Evolutionary conservation across 805 yeast species (phyloP).

Genomic region (Candida wancherniae): DNA sequence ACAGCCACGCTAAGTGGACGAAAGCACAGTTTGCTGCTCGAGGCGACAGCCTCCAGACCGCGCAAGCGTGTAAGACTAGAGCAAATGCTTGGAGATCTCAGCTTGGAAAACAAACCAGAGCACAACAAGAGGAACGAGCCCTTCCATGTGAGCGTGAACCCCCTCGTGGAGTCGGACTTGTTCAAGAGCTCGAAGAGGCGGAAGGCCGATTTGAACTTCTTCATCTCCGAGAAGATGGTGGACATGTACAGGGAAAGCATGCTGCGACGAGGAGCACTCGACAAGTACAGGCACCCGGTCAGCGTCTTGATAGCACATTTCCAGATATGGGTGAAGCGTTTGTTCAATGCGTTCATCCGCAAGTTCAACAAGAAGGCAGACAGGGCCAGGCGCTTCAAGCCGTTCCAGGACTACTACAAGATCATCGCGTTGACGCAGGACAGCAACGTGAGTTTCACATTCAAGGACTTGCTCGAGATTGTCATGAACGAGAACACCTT

Average conservation of each 20-base stretch:
- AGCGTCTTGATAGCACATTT: conserved; percentile 24
- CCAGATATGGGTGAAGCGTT: conserved; percentile 32
- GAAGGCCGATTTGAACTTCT: conserved; percentile 13
- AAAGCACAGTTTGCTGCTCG: too few species aligned
- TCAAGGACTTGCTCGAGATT: conserved; percentile 21
- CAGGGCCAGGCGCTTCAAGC: conserved; percentile 9
- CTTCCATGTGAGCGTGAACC: conserved; percentile 9
- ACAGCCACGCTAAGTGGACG: too few species aligned
- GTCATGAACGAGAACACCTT: conserved; percentile 24
- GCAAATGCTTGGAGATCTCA: conserved; percentile 22
- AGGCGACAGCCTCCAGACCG: too few species aligned
- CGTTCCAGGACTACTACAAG: conserved; percentile 21
- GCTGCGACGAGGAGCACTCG: conserved; percentile 17
- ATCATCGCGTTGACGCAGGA: conserved; percentile 22
- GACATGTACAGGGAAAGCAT: conserved; percentile 20
- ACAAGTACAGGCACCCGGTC: conserved; percentile 24
- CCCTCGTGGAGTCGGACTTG: conserved; percentile 8
- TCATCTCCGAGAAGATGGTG: conserved; percentile 21
- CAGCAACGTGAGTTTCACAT: conserved; percentile 15
- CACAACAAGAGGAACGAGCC: conserved; percentile 1
- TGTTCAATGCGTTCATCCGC: conserved; percentile 32
- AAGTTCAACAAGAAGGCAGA: conserved; percentile 22
- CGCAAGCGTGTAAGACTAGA: conserved; percentile 31
- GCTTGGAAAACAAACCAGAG: conserved; percentile 15
- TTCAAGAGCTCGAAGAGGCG: conserved; percentile 3